phyloP scores from a whole-genome alignment of 1,139 yeast species.

The Debaryomycetaceae sp. region DNA sequence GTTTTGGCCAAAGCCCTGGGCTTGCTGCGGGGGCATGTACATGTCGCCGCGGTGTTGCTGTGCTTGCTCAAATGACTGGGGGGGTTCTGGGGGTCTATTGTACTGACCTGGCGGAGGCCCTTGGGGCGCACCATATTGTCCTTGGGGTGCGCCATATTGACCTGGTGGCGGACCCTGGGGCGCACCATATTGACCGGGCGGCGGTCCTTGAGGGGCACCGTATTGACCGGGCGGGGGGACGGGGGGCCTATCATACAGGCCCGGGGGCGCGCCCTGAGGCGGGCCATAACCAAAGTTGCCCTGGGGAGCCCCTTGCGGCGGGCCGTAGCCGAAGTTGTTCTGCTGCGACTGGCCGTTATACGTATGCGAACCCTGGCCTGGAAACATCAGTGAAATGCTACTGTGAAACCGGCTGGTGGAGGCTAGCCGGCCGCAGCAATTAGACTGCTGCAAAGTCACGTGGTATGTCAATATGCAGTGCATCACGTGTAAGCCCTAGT shows the following conservation, averaged over 20 bases:
- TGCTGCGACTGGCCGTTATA: constrained; percentile 3
- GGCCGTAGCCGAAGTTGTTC: constrained; percentile 2
- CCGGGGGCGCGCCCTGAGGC: constrained; percentile 8
- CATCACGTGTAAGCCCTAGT: too few relatives aligned
- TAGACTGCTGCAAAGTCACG: too few relatives aligned
- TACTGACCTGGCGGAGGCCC: neutral
- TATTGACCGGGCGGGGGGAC: too few relatives aligned
- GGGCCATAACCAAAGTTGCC: constrained; percentile 4
- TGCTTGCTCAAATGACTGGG: neutral
- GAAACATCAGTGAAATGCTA: constrained; percentile 9
- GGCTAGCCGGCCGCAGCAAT: too few relatives aligned
- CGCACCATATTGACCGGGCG: constrained; percentile 5
- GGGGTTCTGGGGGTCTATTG: constrained; percentile 1
- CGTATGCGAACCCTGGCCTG: constrained; percentile 12
- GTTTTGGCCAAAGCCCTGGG: constrained; percentile 15
- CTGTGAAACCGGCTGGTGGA: neutral
- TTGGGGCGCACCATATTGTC: neutral
- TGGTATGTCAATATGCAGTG: too few relatives aligned
- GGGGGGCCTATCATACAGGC: constrained; percentile 6
- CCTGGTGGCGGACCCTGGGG: constrained; percentile 9
- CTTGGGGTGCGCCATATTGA: constrained; percentile 2
- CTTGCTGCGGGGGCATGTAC: constrained; percentile 8
- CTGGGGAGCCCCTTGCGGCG: constrained; percentile 3
- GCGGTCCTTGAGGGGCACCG: constrained; percentile 5
- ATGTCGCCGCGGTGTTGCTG: neutral